A percentile compares a stretch with the other conserved stretches of the same genome.
Evolutionary conservation across 495 filamentous ascomycete species (phyloP).

Genomic region (Chaetomium tenue): DNA sequence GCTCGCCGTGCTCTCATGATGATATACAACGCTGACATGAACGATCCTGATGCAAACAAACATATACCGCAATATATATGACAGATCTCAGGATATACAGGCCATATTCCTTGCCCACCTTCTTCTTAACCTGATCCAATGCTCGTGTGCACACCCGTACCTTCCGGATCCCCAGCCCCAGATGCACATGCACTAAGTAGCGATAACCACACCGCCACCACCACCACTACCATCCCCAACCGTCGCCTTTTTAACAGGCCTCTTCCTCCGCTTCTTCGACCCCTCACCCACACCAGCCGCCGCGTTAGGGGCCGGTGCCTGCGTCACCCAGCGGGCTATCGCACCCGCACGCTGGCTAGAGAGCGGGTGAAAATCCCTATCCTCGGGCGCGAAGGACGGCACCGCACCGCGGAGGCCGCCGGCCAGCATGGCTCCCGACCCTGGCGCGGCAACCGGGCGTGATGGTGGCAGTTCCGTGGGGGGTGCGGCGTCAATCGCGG

Average conservation of each 20-base stretch:
- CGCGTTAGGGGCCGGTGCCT: constrained; percentile 21
- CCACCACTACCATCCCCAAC: neutral
- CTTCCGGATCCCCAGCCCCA: neutral
- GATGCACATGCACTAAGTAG: too few species aligned
- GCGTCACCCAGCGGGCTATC: constrained; percentile 62
- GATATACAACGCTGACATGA: too few species aligned
- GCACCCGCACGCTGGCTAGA: constrained; percentile 65
- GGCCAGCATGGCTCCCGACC: neutral
- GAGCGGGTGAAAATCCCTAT: constrained; percentile 58
- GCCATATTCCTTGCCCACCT: too few species aligned
- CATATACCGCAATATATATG: too few species aligned
- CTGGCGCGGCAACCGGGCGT: too few species aligned
- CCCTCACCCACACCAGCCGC: constrained; percentile 6
- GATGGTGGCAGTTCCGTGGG: neutral
- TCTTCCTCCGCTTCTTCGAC: constrained; percentile 35
- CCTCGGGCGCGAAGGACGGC: neutral
- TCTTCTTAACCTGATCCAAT: too few species aligned
- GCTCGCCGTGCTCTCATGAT: too few species aligned
- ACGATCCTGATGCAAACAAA: too few species aligned
- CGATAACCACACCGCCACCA: too few species aligned
- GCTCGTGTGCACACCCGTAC: too few species aligned
- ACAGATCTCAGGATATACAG: too few species aligned
- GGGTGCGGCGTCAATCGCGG: neutral
- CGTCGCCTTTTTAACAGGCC: constrained; percentile 12
- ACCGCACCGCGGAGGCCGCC: neutral